A percentile compares a stretch with the other conserved stretches of the same genome.
These are phyloP conservation scores for Fusarium ramigenum DNA, from an alignment of 2,329 filamentous ascomycete species.

Conservation along the genomic window DNA sequence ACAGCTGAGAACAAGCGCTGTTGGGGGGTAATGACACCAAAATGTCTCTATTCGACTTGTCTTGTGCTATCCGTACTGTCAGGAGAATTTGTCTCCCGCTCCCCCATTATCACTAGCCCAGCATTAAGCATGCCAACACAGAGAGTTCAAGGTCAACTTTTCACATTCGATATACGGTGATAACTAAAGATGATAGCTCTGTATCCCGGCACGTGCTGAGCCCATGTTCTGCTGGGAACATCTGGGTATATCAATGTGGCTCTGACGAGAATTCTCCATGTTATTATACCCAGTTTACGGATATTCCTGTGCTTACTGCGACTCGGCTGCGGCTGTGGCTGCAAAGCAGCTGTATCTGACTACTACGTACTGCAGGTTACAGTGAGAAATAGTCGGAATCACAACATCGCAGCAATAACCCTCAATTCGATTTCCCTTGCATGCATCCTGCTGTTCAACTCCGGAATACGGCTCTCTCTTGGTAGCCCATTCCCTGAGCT, in stretches of 20 bases:
- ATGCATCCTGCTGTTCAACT: constrained; percentile 31
- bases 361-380: background rate
- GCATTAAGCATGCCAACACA: background rate
- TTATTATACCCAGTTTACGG: background rate
- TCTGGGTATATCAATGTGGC: background rate
- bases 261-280: constrained; percentile 13
- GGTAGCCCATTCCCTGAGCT: constrained; percentile 25
- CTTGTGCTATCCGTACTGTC: background rate
- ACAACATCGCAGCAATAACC: background rate
- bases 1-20: constrained; percentile 19
- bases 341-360: background rate
- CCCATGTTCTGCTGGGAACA: constrained; percentile 26
- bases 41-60: background rate
- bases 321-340: constrained; percentile 20
- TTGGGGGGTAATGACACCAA: background rate
- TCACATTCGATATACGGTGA: background rate
- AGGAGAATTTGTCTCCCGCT: background rate
- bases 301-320: constrained; percentile 2
- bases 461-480: constrained; percentile 24
- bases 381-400: background rate
- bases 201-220: constrained; percentile 18
- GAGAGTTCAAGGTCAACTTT: background rate
- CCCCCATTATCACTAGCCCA: background rate
- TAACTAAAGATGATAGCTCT: background rate
- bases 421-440: constrained; percentile 20